Percentiles rank a stretch among this genome's conserved stretches.
These are phyloP conservation scores for Colletotrichum higginsianum DNA, from an alignment of 2,329 filamentous ascomycete species.

Conservation along the genomic window DNA sequence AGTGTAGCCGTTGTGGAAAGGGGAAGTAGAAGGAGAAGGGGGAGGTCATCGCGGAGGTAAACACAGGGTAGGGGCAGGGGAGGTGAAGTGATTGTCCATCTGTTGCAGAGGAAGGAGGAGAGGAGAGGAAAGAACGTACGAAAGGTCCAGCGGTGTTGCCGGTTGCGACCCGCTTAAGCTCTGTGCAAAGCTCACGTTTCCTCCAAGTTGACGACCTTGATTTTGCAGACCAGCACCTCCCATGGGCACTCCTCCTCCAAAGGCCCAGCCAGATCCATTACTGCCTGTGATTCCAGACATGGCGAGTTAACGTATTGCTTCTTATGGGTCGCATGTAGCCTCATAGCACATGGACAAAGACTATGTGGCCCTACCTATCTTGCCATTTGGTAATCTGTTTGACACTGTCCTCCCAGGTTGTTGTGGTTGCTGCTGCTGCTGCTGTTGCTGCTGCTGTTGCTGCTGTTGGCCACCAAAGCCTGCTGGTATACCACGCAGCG, in stretches of 20 bases:
- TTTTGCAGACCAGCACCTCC: conserved; percentile 68
- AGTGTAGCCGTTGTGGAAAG: not conserved
- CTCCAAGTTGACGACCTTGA: conserved; percentile 67
- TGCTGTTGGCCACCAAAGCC: conserved; percentile 73
- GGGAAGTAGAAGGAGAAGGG: too few relatives aligned
- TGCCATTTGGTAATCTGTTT: conserved; percentile 75
- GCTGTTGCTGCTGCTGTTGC: conserved; percentile 69
- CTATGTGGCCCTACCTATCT: conserved; percentile 66
- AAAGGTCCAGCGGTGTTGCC: conserved; percentile 73
- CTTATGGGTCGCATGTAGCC: conserved; percentile 28
- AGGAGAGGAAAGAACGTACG: conserved; percentile 65
- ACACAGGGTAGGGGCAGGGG: conserved; percentile 1
- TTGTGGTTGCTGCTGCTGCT: conserved; percentile 60
- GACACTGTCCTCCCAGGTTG: conserved; percentile 68
- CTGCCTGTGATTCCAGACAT: conserved; percentile 55
- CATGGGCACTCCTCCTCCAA: conserved; percentile 74
- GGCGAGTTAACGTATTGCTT: conserved; percentile 45
- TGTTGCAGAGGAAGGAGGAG: conserved; percentile 11
- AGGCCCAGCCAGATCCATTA: conserved; percentile 73
- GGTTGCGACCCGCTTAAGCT: conserved; percentile 75
- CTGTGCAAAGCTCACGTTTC: conserved; percentile 77
- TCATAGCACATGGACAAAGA: conserved; percentile 9
- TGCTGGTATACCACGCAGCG: conserved; percentile 73
- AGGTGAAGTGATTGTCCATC: not conserved
- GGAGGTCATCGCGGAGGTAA: not conserved